Evolutionary conservation across 164 flowering plant species (phyloP), one percentile per base, ranked within the genome.

Genomic region (Nymphaea colorata): DNA sequence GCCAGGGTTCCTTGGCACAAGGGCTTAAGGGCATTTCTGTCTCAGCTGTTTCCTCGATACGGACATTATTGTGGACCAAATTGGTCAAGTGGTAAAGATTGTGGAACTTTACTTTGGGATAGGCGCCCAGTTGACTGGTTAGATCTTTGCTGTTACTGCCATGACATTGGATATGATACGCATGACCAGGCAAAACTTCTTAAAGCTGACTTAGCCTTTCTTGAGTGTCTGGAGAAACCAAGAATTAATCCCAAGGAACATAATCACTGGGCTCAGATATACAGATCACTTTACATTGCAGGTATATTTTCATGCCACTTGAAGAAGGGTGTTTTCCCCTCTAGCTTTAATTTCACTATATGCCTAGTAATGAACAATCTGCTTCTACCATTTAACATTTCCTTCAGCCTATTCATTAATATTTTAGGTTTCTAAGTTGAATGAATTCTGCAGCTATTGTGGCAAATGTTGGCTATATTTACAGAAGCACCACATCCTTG

Each of bases 51-150:
- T 71, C 98, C 97, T 4, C 78, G 98, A 6, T 91, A 93, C 68
- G 98, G 98, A 44, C 89, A 89, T 71, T 93, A 93, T 67, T 93
- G 98, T 78, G 98, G 98, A 5, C 98, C 98, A 3, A 93, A 93
- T 66, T 93, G 98, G 98, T 93, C 98, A 0, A 93, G 98, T 79
- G 98, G 98, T 60, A 91, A 87, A 73, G 87, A 82, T 64, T 74
- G 80, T 41, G 98, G 98, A 3, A 84, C 91, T 11, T 85, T 70
- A 44, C 64, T 93, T 10, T 93, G 97, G 98, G 98, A 93, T 74
- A 76, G 71, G 66, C 84, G 98, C 41, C 98, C 97, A 17, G 83
- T 87, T 73, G 98, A 93, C 76, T 89, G 93, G 94, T 74, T 93
- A 77, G 98, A 93, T 61, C 89, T 80, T 64, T 91, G 97, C 73